phyloP scores from a whole-genome alignment of 306 rosid genomes.

The Mimosa pudica region DNA sequence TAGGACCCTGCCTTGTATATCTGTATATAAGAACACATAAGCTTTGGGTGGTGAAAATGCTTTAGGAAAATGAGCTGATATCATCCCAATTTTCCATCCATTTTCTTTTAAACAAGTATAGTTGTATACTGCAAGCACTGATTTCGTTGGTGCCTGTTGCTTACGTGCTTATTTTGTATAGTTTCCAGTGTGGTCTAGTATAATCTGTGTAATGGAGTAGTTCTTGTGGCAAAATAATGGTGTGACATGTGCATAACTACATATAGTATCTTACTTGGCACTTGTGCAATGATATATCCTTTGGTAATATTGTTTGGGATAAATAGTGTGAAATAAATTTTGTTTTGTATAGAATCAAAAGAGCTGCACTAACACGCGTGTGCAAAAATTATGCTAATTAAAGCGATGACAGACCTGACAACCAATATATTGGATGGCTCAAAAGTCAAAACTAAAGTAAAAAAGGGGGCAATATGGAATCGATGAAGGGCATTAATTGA shows the following conservation, averaged over 20 bases:
- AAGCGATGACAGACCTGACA: conserved; percentile 18
- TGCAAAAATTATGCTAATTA: not conserved
- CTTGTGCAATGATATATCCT: not conserved
- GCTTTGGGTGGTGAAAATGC: conserved; percentile 83
- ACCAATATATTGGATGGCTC: conserved; percentile 28
- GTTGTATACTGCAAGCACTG: conserved; percentile 38
- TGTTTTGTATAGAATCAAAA: no score
- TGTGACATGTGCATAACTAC: conserved; percentile 1
- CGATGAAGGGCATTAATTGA: conserved; percentile 14
- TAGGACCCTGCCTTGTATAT: conserved; percentile 83
- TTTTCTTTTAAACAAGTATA: conserved; percentile 15
- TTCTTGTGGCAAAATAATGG: conserved; percentile 31
- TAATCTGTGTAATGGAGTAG: conserved; percentile 32
- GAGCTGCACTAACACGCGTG: no score
- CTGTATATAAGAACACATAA: conserved; percentile 75
- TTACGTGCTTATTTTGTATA: conserved; percentile 55
- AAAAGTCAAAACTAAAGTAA: not conserved
- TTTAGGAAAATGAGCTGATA: conserved; percentile 42
- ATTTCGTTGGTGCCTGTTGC: conserved; percentile 42
- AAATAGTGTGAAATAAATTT: no score
- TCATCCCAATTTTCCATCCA: conserved; percentile 10
- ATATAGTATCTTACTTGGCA: not conserved
- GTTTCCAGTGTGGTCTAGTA: conserved; percentile 13
- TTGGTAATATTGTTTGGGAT: not conserved
- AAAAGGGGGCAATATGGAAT: not conserved